Evolutionary conservation across 2,329 filamentous ascomycete genomes (phyloP), one percentile per base, ranked within the genome.

Genomic region (Penicillium sp.): DNA sequence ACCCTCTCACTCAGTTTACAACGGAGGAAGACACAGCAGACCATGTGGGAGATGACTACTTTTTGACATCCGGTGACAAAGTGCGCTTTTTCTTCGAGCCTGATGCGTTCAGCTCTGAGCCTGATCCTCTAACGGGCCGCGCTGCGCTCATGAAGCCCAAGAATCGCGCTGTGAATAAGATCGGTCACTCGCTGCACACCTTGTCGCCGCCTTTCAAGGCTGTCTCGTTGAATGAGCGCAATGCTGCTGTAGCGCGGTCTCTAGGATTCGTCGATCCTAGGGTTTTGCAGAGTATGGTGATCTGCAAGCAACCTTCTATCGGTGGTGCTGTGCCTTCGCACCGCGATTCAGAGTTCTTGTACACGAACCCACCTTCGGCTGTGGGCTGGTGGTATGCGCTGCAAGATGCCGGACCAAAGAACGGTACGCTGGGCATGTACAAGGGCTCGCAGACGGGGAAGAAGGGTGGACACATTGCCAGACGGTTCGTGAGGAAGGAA

Each of bases 371-470:
- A 36, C 93, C 93, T 1, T 89, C 85, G 38, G 94, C 94, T 0
- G 89, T 97, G 2, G 94, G 94, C 0, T 97, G 93, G 77, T 99
- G 94, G 94, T 96, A 97, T 73, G 94, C 94, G 11, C 82, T 99
- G 38, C 92, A 99, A 77, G 93, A 97, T 73, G 90, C 91, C 21
- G 93, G 89, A 7, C 78, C 81, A 1, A 85, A 88, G 70, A 99
- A 99, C 72, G 94, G 92, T 1, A 96, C 92, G 66, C 73, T 99
- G 67, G 90, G 88, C 59, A 96, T 97, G 75, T 82, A 91, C 62
- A 87, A 85, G 0, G 93, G 92, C 0, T 91, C 87, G 62, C 93
- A 97, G 69, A 62, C 58, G 48, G 59, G 63, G 6, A 32, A 44
- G 5, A 84, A 80, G 65, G 86, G 87, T 69, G 87, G 88, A 3